These are phyloP conservation scores for Meyerozyma sp. DNA, from an alignment of 1,139 yeast species.

Conservation along the genomic window DNA sequence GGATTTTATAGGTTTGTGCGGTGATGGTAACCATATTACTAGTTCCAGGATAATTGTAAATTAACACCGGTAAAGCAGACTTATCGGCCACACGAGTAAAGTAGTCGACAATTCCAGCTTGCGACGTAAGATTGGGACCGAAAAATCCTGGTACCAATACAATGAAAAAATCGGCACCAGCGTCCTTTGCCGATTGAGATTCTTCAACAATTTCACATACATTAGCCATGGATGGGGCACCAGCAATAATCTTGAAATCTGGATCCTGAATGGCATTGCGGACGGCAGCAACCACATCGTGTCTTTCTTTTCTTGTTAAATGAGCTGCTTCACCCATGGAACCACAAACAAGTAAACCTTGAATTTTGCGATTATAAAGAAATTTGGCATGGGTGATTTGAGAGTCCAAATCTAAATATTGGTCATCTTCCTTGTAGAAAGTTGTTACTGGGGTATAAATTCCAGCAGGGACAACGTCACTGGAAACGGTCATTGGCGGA, in stretches of 20 bases:
- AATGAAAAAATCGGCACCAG: slow-evolving; percentile 32
- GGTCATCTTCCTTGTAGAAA: slow-evolving; percentile 36
- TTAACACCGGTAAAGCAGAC: slow-evolving; percentile 26
- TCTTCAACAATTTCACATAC: slow-evolving; percentile 28
- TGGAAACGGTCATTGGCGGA: slow-evolving; percentile 3
- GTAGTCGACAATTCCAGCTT: slow-evolving; percentile 31
- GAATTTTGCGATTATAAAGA: slow-evolving; percentile 36
- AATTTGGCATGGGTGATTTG: slow-evolving; percentile 37
- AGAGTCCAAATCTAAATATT: slow-evolving; percentile 34
- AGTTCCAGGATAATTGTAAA: slow-evolving; percentile 35
- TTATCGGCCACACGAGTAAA: slow-evolving; percentile 25
- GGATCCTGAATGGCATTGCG: slow-evolving; percentile 22
- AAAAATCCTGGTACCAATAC: slow-evolving; percentile 30
- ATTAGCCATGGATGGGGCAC: slow-evolving; percentile 26
- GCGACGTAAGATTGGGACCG: slow-evolving; percentile 24
- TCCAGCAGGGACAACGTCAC: slow-evolving; percentile 17
- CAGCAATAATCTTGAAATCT: slow-evolving; percentile 26
- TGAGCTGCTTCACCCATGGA: slow-evolving; percentile 41
- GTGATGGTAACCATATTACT: slow-evolving; percentile 33
- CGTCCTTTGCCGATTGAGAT: slow-evolving; percentile 18
- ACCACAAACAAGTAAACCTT: slow-evolving; percentile 44
- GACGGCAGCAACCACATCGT: slow-evolving; percentile 15
- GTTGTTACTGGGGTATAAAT: slow-evolving; percentile 48
- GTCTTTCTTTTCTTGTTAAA: slow-evolving; percentile 29
- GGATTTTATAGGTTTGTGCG: slow-evolving; percentile 26